A percentile compares a stretch with the other conserved stretches of the same genome.
Conservation (phyloP, 2,329 filamentous ascomycete species). For the Mycosphaerelloides madeirae region DNA sequence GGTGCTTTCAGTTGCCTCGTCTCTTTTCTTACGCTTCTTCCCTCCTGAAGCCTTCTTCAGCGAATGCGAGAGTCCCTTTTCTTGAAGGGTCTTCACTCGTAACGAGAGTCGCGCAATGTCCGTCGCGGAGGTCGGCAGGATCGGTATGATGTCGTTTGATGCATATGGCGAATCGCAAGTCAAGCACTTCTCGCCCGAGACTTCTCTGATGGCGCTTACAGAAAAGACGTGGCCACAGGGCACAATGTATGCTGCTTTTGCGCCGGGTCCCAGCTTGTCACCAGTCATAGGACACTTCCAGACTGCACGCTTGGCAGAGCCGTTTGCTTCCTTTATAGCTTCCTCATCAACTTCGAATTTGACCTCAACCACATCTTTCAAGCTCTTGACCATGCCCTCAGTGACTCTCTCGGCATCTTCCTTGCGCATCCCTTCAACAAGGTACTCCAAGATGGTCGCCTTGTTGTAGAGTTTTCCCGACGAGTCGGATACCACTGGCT, state of each 20-base stretch:
- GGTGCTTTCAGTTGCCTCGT: slow-evolving; percentile 37
- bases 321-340: slow-evolving; percentile 40
- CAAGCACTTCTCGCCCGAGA: slow-evolving; percentile 56
- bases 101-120: slow-evolving; percentile 66
- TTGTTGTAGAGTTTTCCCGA: slow-evolving; percentile 90
- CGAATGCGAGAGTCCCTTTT: slow-evolving; percentile 73
- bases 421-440: slow-evolving; percentile 52
- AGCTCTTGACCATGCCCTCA: slow-evolving; percentile 63
- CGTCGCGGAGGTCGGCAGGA: slow-evolving; percentile 65
- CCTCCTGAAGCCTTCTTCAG: slow-evolving; percentile 70
- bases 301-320: slow-evolving; percentile 40
- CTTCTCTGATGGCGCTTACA: slow-evolving; percentile 68
- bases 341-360: slow-evolving; percentile 59
- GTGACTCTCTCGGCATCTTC: slow-evolving; percentile 59
- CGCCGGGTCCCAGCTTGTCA: slow-evolving; percentile 74
- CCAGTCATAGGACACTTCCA: slow-evolving; percentile 85
- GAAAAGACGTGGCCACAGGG: slow-evolving; percentile 95
- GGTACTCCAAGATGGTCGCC: slow-evolving; percentile 72
- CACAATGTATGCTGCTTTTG: slow-evolving; percentile 81
- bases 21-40: slow-evolving; percentile 71
- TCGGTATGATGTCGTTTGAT: slow-evolving; percentile 71
- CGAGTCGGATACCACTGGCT: slow-evolving; percentile 78
- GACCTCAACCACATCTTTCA: slow-evolving; percentile 84
- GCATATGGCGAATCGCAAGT: slow-evolving; percentile 69
- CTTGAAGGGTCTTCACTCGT: slow-evolving; percentile 63